Conservation (phyloP, 495 filamentous ascomycete species). For the Lophiotrema nucula region DNA sequence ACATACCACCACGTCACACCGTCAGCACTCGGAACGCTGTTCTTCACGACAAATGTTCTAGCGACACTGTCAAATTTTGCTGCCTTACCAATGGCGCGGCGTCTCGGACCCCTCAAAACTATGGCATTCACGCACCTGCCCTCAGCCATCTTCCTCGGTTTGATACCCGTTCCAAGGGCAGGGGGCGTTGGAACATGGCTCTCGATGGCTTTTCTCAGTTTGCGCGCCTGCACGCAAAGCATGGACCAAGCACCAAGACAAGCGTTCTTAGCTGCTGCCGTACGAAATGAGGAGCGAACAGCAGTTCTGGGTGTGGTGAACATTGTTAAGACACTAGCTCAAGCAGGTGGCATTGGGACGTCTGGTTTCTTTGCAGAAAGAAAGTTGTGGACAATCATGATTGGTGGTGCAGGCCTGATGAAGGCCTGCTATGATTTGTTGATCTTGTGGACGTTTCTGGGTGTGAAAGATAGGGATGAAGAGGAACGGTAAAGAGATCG, state of each 20-base stretch:
- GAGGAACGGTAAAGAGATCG: too few relatives aligned
- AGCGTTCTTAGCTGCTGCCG: conserved; percentile 10
- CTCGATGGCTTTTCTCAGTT: background rate
- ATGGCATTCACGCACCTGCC: conserved; percentile 13
- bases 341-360: conserved; percentile 5
- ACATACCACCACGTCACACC: too few relatives aligned
- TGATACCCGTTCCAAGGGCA: background rate
- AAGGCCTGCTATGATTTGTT: conserved; percentile 19
- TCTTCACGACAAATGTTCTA: too few relatives aligned
- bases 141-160: conserved; percentile 4
- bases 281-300: conserved; percentile 9
- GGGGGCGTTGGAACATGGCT: background rate
- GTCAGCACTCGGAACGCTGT: too few relatives aligned
- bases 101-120: conserved; percentile 5
- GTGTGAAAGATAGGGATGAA: conserved; percentile 6
- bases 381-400: background rate
- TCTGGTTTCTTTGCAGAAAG: conserved; percentile 2
- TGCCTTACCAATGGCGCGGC: too few relatives aligned
- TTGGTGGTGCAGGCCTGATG: conserved; percentile 14
- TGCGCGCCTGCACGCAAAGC: conserved; percentile 2
- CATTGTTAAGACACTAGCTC: conserved; percentile 14
- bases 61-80: too few relatives aligned
- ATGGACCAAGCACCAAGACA: conserved; percentile 12
- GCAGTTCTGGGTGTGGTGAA: conserved; percentile 19
- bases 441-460: conserved; percentile 15